phyloP scores from a whole-genome alignment of 495 filamentous ascomycete genomes.

The Penicillium desertorum region DNA sequence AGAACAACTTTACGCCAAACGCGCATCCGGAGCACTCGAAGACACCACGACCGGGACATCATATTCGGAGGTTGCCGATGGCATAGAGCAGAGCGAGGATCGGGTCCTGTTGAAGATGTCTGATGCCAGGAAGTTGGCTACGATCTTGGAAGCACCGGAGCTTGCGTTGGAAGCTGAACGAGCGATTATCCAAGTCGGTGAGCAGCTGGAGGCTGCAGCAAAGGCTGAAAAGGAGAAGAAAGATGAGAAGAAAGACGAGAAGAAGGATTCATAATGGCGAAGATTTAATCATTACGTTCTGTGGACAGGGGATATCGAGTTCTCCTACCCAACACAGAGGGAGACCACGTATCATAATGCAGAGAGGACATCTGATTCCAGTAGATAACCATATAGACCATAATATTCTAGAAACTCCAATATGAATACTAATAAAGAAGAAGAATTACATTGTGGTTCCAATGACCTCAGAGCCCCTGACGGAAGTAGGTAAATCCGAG shows the following conservation, averaged over 20 bases:
- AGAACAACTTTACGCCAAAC: slow-evolving; percentile 68
- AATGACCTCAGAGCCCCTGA: slow-evolving; percentile 27
- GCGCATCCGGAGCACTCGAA: slow-evolving; percentile 31
- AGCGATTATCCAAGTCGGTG: slow-evolving; percentile 83
- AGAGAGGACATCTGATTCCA: not conserved
- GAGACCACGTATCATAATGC: slow-evolving; percentile 3
- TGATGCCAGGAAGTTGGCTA: slow-evolving; percentile 61
- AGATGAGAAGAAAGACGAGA: slow-evolving; percentile 10
- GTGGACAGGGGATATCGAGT: not conserved
- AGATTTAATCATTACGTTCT: not conserved
- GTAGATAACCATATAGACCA: not conserved
- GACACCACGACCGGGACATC: slow-evolving; percentile 24
- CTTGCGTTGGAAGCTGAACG: slow-evolving; percentile 86
- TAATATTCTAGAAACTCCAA: not conserved
- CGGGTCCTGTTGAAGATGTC: slow-evolving; percentile 59
- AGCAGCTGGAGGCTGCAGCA: slow-evolving; percentile 54
- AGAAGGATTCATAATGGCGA: slow-evolving; percentile 30
- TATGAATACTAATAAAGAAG: not conserved
- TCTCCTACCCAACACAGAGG: not conserved
- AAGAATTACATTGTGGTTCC: not conserved
- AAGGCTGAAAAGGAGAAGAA: slow-evolving; percentile 28
- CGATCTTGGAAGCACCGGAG: slow-evolving; percentile 73
- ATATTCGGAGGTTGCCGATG: slow-evolving; percentile 38
- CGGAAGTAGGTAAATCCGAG: slow-evolving; percentile 18
- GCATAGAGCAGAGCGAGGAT: slow-evolving; percentile 51